phyloP scores from a whole-genome alignment of 2,329 filamentous ascomycete species.

The Blastomyces emzantsi region DNA sequence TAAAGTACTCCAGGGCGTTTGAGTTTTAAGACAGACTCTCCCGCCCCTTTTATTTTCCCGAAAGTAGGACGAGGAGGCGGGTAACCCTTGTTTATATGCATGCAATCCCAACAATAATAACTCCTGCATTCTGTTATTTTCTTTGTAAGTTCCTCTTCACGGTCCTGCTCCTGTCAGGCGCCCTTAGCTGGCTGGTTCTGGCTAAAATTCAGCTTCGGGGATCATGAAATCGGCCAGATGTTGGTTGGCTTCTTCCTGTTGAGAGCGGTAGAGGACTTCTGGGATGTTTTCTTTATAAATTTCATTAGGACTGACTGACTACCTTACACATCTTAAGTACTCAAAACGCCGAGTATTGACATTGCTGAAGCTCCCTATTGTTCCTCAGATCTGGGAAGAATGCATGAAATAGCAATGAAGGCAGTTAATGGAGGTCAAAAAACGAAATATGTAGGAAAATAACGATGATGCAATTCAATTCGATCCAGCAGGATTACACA shows the following conservation, averaged over 20 bases:
- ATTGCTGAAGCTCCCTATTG: no score
- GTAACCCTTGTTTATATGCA: background rate
- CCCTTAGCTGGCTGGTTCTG: background rate
- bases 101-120: background rate
- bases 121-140: background rate
- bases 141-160: background rate
- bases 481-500: no score
- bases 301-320: background rate
- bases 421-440: no score
- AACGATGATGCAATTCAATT: background rate
- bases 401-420: no score
- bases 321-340: no score
- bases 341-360: no score
- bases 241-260: background rate
- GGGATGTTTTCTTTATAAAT: background rate
- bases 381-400: no score
- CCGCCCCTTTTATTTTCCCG: background rate
- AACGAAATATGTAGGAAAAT: no score
- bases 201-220: background rate
- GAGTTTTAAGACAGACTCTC: background rate
- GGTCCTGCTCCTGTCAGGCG: background rate
- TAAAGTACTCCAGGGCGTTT: background rate
- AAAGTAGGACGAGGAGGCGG: background rate
- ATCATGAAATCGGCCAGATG: background rate
- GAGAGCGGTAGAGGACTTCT: background rate